Base-by-base conservation (phyloP, 169 alveolate species). In the Plasmodium vinckei region DNA sequence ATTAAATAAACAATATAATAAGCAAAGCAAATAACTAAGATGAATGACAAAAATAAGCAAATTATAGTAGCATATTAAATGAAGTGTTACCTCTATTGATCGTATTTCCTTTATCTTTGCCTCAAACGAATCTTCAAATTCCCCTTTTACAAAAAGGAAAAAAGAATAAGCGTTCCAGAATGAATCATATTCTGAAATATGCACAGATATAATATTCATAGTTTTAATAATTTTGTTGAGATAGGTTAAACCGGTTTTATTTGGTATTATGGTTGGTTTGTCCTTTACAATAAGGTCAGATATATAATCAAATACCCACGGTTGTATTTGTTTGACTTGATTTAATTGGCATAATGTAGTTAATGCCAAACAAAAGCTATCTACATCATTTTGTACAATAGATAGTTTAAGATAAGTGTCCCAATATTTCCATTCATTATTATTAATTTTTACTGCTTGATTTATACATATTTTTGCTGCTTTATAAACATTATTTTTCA, bases 401-500 rank as follows among this genome's bases (percentile, higher is more conserved):
- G 95, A 84, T 19, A 92, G 71, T 65, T 73, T 72, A 60, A 92
- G 46, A 51, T 84, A 92, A 0, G 94, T 94, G 39, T 92, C 95
- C 96, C 96, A 94, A 73, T 91, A 88, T 69, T 94, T 90, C 95
- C 96, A 92, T 54, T 88, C 92, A 71, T 87, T 82, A 63, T 71
- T 86, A 49, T 94, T 79, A 49, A 73, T 72, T 77, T 94, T 94
- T 21, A 94, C 92, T 9, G 96, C 95, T 73, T 94, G 95, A 27
- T 87, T 92, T 33, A 94, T 89, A 49, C 94, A 90, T 47, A 92
- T 60, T 53, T 54, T 92, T 9, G 94, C 96, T 25, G 91, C 87
- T 25, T 72, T 63, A 33, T 72, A 59, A 61, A 68, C 87, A 54
- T 79, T 87, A 53, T 86, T 68, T 93, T 94, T 89, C 87, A 92